phyloP scores from a whole-genome alignment of 805 yeast genomes.

The Candida nitratophila region DNA sequence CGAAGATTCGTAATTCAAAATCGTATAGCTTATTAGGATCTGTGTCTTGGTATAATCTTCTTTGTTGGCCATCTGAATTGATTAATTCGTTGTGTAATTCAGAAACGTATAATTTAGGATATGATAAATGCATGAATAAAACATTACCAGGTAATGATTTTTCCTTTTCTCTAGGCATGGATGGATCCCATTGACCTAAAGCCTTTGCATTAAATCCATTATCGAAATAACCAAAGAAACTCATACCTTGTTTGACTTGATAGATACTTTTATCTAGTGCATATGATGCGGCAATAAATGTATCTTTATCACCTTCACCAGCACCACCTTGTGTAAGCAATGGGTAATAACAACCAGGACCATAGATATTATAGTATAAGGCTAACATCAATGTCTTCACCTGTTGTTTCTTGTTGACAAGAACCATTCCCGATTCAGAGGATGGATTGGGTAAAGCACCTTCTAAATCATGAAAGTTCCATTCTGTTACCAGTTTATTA shows the following conservation, averaged over 20 bases:
- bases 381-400: conserved; percentile 48
- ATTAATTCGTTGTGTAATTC: conserved; percentile 13
- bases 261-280: conserved; percentile 21
- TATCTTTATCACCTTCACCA: conserved; percentile 78
- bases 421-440: conserved; percentile 62
- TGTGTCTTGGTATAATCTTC: conserved; percentile 25
- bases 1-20: conserved; percentile 34
- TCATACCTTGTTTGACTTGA: conserved; percentile 48
- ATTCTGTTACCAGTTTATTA: conserved; percentile 16
- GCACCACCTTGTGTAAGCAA: conserved; percentile 64
- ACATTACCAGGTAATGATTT: conserved; percentile 24
- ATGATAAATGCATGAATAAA: conserved; percentile 17
- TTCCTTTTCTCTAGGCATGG: conserved; percentile 25
- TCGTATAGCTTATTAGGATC: conserved; percentile 24
- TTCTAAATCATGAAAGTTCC: conserved; percentile 52
- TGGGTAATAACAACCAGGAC: conserved; percentile 60
- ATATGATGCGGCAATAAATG: conserved; percentile 63
- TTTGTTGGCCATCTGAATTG: conserved; percentile 14
- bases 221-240: conserved; percentile 44
- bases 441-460: conserved; percentile 63
- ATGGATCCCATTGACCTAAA: conserved; percentile 36
- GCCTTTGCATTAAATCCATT: conserved; percentile 32
- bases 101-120: conserved; percentile 42
- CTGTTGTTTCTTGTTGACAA: conserved; percentile 53
- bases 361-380: conserved; percentile 56